Conservation (phyloP, 1,284 basidiomycete species). For the Porodaedalea pini region DNA sequence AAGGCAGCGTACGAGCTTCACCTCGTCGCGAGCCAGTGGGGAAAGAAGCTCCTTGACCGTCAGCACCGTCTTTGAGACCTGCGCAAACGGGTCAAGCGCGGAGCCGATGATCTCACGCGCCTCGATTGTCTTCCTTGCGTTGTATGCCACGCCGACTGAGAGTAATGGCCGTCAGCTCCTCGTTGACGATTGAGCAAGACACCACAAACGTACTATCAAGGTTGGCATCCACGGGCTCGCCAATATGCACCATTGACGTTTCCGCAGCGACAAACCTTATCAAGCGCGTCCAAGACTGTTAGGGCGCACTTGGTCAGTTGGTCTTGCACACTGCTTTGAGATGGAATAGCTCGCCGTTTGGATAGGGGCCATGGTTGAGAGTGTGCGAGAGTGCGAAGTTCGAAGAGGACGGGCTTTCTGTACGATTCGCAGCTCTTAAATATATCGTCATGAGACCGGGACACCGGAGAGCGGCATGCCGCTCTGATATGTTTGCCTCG, state of each 20-base stretch:
- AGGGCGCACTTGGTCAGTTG: not conserved
- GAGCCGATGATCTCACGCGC: constrained; percentile 69
- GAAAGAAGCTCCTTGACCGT: constrained; percentile 70
- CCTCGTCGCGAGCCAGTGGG: constrained; percentile 62
- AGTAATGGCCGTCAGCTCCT: not conserved
- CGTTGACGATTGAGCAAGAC: constrained; percentile 1
- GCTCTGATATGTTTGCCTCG: not conserved
- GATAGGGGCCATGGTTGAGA: constrained; percentile 52
- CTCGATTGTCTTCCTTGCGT: constrained; percentile 50
- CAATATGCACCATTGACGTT: constrained; percentile 69
- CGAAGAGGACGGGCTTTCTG: not conserved
- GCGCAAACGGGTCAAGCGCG: constrained; percentile 58
- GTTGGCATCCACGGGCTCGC: constrained; percentile 66
- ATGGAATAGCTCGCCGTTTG: constrained; percentile 42
- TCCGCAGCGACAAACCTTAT: constrained; percentile 83
- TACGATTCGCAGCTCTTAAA: not conserved
- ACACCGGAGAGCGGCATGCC: not conserved
- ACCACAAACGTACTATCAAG: constrained; percentile 53
- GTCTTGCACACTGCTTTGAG: not conserved
- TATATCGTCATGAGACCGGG: not conserved
- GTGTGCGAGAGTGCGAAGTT: constrained; percentile 10
- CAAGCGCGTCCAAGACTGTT: constrained; percentile 72
- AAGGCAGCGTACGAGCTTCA: constrained; percentile 70
- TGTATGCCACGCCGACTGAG: constrained; percentile 65
- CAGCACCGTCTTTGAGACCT: constrained; percentile 56